These are phyloP conservation scores for Saturnispora hagleri DNA, from an alignment of 805 yeast genomes.

Conservation along the genomic window DNA sequence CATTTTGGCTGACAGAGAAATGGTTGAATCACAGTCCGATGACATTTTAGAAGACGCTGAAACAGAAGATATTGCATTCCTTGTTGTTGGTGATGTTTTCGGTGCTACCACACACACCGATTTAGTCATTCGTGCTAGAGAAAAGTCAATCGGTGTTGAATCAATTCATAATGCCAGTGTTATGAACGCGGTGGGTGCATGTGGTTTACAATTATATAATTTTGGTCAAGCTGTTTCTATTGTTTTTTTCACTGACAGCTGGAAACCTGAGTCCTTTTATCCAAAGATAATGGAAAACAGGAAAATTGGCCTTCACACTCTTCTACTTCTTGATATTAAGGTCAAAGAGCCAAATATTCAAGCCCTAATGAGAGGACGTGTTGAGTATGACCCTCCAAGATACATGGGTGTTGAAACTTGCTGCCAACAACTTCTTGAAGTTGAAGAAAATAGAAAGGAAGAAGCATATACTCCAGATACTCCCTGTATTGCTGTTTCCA, in stretches of 20 bases:
- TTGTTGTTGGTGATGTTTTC: conserved; percentile 95
- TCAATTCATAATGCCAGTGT: conserved; percentile 92
- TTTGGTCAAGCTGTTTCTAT: conserved; percentile 97
- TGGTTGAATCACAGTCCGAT: conserved; percentile 87
- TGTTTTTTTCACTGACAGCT: conserved; percentile 87
- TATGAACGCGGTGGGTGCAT: conserved; percentile 97
- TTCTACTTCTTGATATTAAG: conserved; percentile 81
- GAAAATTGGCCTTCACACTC: conserved; percentile 82
- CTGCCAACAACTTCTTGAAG: conserved; percentile 77
- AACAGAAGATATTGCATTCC: conserved; percentile 77
- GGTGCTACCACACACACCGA: conserved; percentile 99
- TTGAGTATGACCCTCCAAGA: conserved; percentile 93
- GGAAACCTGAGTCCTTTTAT: conserved; percentile 97
- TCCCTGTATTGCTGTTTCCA: conserved; percentile 88
- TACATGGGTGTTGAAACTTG: conserved; percentile 91
- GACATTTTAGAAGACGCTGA: conserved; percentile 69
- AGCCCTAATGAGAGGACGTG: conserved; percentile 85
- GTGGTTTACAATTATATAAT: conserved; percentile 89
- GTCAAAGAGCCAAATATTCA: conserved; percentile 95
- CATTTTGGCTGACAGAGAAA: conserved; percentile 85
- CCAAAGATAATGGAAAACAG: conserved; percentile 84
- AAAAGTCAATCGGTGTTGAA: conserved; percentile 66
- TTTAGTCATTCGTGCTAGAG: conserved; percentile 84
- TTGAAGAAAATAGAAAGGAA: conserved; percentile 70
- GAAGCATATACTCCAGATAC: conserved; percentile 77